Evolutionary conservation across 495 filamentous ascomycete species (phyloP), one percentile per base, ranked within the genome.

Genomic region (Tuber microsphaerosporum): DNA sequence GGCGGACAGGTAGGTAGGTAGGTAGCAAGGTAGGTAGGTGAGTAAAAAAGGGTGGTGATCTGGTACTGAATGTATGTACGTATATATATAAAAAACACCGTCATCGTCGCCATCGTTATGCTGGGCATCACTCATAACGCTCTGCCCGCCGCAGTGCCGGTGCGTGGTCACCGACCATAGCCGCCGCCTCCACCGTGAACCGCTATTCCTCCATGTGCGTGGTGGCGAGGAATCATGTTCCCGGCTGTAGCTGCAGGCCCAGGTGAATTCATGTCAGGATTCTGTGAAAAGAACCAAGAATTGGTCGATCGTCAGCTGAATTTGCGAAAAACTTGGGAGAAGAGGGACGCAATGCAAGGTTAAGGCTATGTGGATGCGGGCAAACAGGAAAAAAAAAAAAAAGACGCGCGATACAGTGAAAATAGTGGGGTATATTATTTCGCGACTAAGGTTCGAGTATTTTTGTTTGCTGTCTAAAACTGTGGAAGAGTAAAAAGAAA

Each of bases 251-350:
- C 65, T 22, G 74, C 71, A 69, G 77, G 73, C 51, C 79, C 41
- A 69, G 79, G 75, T 6, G 79, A 78, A 74, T 74, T 80, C 74
- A 76, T 76, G 34, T 78, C 79, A 20, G 75, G 70, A 73, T 81
- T 78, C 79, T 81, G 41, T 73, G 26, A 65, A 65, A 14, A 26
- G n/a, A 10, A 31, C n/a, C n/a, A 61, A 6, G 56, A 65, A 65
- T 65, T 65, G 14, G 56, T 34, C 56, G 5, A 65, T 65, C 56
- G 56, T 65, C 14, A 65, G 56, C 26, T 34, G 31, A 34, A 26
- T 34, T 34, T 7, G 56, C 5, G 56, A 56, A 56, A 26, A 26
- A 26, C 26, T 65, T 34, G 56, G 26, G 56, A 65, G 56, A 65
- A 65, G 26, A 5, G 26, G 56, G 14, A 26, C 2, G 9, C 39